These are phyloP conservation scores for Ilex paraguariensis DNA, from an alignment of 305 asterid genomes.

Conservation along the genomic window DNA sequence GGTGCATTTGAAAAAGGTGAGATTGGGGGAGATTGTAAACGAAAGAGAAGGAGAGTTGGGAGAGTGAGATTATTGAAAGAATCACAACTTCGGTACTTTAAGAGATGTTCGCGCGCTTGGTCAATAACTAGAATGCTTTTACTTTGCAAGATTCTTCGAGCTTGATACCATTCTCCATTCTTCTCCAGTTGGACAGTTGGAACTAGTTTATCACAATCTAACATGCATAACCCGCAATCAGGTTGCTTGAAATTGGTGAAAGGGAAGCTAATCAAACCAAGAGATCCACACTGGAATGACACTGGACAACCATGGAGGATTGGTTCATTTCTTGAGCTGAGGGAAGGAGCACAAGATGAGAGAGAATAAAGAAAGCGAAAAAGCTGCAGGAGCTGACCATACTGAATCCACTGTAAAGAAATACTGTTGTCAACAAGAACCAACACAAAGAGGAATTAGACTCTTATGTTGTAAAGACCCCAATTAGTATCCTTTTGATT, in stretches of 20 bases:
- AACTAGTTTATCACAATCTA: conserved; percentile 7
- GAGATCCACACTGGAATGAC: conserved; percentile 12
- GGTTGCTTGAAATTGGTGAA: conserved; percentile 4
- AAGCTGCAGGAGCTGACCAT: too few relatives aligned
- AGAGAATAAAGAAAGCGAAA: too few relatives aligned
- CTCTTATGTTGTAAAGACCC: background rate
- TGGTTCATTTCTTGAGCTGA: background rate
- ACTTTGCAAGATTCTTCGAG: too few relatives aligned
- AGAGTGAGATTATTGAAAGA: conserved; percentile 4
- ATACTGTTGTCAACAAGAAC: too few relatives aligned
- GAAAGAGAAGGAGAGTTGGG: conserved; percentile 6
- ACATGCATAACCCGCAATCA: conserved; percentile 6
- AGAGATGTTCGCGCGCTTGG: background rate
- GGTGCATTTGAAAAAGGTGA: conserved; percentile 14
- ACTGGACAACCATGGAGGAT: conserved; percentile 1
- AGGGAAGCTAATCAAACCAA: conserved; percentile 10
- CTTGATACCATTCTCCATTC: background rate
- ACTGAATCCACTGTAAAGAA: too few relatives aligned
- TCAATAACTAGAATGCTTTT: background rate
- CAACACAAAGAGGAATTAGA: too few relatives aligned
- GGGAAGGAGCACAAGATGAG: background rate
- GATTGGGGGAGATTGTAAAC: background rate
- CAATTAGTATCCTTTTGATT: too few relatives aligned
- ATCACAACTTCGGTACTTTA: background rate
- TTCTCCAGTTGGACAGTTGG: background rate